Conservation (phyloP, 2,329 filamentous ascomycete genomes). For the Amphichorda felina region DNA sequence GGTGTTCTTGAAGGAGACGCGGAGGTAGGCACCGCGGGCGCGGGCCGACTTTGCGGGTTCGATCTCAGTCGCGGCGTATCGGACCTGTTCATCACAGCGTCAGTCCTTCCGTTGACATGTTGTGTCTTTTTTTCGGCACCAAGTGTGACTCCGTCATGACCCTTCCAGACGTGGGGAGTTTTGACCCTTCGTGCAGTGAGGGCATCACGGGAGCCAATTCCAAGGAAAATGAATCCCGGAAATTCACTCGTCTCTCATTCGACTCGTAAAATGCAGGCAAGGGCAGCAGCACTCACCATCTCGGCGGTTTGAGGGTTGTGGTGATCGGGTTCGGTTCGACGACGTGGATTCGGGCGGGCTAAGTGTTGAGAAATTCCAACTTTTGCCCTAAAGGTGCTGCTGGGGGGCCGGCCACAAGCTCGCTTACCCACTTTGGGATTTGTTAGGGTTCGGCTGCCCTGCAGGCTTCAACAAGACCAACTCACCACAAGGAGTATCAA, state of each 20-base stretch:
- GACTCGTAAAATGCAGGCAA: conserved; percentile 1
- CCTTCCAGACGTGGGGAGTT: background rate
- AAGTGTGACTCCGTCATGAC: background rate
- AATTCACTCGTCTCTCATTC: background rate
- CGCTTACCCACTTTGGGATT: conserved; percentile 28
- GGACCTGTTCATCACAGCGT: conserved; percentile 52
- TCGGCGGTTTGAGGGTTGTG: conserved; percentile 36
- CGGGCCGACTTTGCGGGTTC: conserved; percentile 86
- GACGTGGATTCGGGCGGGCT: conserved; percentile 35
- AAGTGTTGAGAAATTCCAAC: conserved; percentile 32
- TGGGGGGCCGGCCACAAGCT: conserved; percentile 13
- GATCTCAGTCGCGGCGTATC: conserved; percentile 90
- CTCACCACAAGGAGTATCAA: background rate
- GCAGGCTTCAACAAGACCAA: conserved; percentile 2
- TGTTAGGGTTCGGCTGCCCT: conserved; percentile 31
- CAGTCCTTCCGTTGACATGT: background rate
- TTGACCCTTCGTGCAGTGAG: too few species aligned
- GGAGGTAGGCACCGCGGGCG: conserved; percentile 96
- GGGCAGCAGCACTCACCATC: conserved; percentile 36
- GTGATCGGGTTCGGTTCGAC: conserved; percentile 36
- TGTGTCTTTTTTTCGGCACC: background rate
- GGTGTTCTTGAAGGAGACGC: conserved; percentile 99
- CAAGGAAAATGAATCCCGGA: background rate
- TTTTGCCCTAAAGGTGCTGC: conserved; percentile 24
- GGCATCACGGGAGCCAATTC: background rate